phyloP scores from a whole-genome alignment of 176 grass and related monocot genomes.

The Aegilops tauschii region DNA sequence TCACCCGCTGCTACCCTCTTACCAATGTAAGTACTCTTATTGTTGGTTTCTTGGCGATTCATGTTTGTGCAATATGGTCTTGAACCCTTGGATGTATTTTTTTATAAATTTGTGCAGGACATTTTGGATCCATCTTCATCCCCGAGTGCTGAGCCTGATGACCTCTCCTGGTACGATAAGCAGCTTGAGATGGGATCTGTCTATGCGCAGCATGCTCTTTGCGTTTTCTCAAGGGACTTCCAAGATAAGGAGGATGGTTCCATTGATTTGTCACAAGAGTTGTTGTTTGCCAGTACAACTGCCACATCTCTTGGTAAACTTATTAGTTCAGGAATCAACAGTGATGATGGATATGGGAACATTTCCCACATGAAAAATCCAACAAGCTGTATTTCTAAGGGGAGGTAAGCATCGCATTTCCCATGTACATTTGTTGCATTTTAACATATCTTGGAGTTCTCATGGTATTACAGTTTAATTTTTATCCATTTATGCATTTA shows the following conservation, averaged over 20 bases:
- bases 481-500: conserved; percentile 4
- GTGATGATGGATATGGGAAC: conserved; percentile 21
- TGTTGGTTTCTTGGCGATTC: conserved; percentile 6
- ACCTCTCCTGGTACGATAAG: conserved; percentile 56
- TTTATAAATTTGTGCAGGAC: conserved; percentile 64
- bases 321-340: conserved; percentile 32
- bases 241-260: conserved; percentile 29
- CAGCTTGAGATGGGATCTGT: conserved; percentile 80
- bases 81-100: conserved; percentile 23
- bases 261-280: conserved; percentile 50
- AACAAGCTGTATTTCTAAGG: conserved; percentile 34
- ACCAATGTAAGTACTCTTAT: conserved; percentile 49
- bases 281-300: conserved; percentile 61
- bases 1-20: conserved; percentile 49
- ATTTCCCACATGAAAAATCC: conserved; percentile 50
- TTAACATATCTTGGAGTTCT: neutral
- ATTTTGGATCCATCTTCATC: conserved; percentile 54
- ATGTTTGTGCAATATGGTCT: conserved; percentile 18
- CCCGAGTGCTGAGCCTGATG: conserved; percentile 52
- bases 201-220: conserved; percentile 78
- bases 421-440: conserved; percentile 7
- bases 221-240: conserved; percentile 45
- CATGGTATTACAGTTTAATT: conserved; percentile 1
- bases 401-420: conserved; percentile 50
- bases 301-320: conserved; percentile 59